Evolutionary conservation across 805 yeast genomes (phyloP).

Genomic region (Kuraishia borneana): DNA sequence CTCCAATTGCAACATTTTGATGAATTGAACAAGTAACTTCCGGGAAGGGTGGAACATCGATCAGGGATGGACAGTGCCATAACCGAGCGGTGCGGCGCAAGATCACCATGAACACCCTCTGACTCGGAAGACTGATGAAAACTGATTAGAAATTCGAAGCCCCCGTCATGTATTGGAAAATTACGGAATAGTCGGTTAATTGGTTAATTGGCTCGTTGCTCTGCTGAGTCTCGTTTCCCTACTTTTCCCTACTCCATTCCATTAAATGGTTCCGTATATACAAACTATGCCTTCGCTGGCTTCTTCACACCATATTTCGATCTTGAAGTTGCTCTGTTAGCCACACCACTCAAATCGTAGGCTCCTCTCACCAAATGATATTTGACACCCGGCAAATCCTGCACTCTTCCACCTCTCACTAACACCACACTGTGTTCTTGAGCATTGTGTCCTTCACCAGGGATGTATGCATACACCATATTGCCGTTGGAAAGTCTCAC

Average conservation of each 20-base stretch:
- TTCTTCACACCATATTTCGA: slow-evolving; percentile 91
- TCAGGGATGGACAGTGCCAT: too few relatives aligned
- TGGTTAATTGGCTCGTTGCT: too few relatives aligned
- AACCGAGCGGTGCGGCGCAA: too few relatives aligned
- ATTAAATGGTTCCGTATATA: too few relatives aligned
- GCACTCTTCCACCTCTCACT: slow-evolving; percentile 97
- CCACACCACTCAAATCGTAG: slow-evolving; percentile 88
- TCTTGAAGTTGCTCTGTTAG: slow-evolving; percentile 81
- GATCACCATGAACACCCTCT: too few relatives aligned
- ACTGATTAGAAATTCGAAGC: too few relatives aligned
- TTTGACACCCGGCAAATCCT: slow-evolving; percentile 97
- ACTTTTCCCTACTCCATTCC: too few relatives aligned
- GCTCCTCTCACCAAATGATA: slow-evolving; percentile 92
- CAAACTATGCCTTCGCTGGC: slow-evolving; percentile 34
- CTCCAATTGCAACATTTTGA: slow-evolving; percentile 70
- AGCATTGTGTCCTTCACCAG: slow-evolving; percentile 97
- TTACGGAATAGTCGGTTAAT: too few relatives aligned
- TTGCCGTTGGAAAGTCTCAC: slow-evolving; percentile 87
- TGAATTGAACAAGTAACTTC: too few relatives aligned
- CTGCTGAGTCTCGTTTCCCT: too few relatives aligned
- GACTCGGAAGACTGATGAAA: background rate
- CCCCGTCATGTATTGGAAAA: too few relatives aligned
- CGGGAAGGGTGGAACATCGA: too few relatives aligned
- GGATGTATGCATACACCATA: slow-evolving; percentile 84
- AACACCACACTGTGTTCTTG: slow-evolving; percentile 96